Percentiles rank a stretch among this genome's conserved stretches.
Conservation (phyloP, 2,329 filamentous ascomycete genomes). For the Microcyclospora pomicola region DNA sequence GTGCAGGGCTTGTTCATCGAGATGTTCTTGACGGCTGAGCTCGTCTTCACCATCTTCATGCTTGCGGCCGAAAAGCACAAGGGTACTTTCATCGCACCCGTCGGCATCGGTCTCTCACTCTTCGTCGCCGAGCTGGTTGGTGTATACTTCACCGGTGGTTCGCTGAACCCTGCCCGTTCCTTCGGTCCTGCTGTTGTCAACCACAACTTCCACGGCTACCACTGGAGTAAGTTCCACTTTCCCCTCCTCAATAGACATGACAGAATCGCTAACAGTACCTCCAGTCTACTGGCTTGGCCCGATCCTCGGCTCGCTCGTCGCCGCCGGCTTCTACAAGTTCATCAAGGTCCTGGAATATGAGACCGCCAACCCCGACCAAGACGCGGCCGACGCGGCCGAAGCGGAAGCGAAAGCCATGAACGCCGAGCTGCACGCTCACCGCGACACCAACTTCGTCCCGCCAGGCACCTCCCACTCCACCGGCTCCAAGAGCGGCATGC, state of each 20-base stretch:
- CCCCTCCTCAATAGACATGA: background rate
- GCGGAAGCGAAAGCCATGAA: background rate
- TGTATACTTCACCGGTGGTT: conserved; percentile 28
- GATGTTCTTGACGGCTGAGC: conserved; percentile 36
- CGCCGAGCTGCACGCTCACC: background rate
- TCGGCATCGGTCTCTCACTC: conserved; percentile 30
- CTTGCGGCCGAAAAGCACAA: conserved; percentile 30
- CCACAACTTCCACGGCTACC: conserved; percentile 16
- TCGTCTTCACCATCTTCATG: conserved; percentile 37
- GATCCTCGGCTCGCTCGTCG: conserved; percentile 14
- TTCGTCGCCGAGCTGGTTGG: conserved; percentile 4
- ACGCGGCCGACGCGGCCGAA: conserved; percentile 8
- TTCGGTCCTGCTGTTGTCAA: conserved; percentile 21
- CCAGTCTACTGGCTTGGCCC: conserved; percentile 19
- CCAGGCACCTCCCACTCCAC: too few relatives aligned
- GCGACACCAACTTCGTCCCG: background rate
- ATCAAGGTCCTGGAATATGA: conserved; percentile 18
- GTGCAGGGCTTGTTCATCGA: conserved; percentile 36
- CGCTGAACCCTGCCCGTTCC: conserved; percentile 23
- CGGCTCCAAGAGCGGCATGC: background rate
- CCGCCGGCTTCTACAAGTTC: conserved; percentile 19
- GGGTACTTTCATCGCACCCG: conserved; percentile 26
- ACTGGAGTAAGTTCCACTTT: conserved; percentile 15
- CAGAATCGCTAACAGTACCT: background rate
- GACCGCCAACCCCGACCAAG: conserved; percentile 19